phyloP scores from a whole-genome alignment of 495 filamentous ascomycete species.

The Talaromyces wortmannii region DNA sequence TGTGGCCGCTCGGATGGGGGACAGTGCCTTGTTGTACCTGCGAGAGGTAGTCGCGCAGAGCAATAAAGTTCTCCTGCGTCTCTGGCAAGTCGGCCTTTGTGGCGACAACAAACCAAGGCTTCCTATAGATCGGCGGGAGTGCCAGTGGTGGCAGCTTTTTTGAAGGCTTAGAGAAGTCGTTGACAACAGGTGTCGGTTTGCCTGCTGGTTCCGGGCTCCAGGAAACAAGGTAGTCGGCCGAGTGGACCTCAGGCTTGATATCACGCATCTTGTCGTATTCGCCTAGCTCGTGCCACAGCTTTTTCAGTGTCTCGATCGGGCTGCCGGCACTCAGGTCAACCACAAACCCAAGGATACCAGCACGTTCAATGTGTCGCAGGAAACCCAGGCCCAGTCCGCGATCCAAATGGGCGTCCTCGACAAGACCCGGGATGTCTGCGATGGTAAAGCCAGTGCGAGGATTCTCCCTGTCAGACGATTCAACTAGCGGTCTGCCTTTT shows the following conservation, averaged over 20 bases:
- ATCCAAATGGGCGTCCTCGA: conserved; percentile 86
- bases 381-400: conserved; percentile 88
- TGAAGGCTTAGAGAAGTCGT: not conserved
- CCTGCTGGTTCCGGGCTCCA: not conserved
- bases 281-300: conserved; percentile 82
- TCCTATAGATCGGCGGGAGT: conserved; percentile 64
- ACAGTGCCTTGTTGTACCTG: conserved; percentile 48
- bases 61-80: conserved; percentile 69
- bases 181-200: not conserved
- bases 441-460: conserved; percentile 76
- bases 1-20: conserved; percentile 64
- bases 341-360: conserved; percentile 87
- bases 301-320: conserved; percentile 68
- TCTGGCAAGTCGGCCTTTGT: conserved; percentile 84
- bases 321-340: conserved; percentile 77
- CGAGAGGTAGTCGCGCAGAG: conserved; percentile 60
- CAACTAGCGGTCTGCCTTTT: conserved; percentile 57
- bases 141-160: conserved; percentile 23
- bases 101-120: conserved; percentile 96
- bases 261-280: conserved; percentile 73
- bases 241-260: conserved; percentile 38
- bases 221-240: not conserved
- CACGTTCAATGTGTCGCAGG: conserved; percentile 88
- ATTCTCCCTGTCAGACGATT: conserved; percentile 21
- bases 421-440: conserved; percentile 90